Conservation (phyloP, 2,329 filamentous ascomycete species). For the Ascochyta clinopodiicola region DNA sequence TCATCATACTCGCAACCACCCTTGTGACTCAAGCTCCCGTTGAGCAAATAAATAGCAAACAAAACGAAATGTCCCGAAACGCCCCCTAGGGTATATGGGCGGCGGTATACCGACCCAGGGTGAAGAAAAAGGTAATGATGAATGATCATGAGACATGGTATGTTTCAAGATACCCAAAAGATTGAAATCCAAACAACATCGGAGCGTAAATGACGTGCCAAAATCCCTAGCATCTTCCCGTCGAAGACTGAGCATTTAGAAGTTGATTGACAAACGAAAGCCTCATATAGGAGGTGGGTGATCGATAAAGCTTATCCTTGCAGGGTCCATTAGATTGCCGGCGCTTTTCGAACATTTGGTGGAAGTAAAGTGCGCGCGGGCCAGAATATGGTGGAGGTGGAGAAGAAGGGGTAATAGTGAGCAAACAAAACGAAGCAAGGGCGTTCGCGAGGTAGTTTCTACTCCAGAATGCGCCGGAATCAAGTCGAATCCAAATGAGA, state of each 20-base stretch:
- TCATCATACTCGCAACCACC: conserved; percentile 7
- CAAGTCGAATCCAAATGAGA: conserved; percentile 18
- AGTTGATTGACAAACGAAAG: conserved; percentile 17
- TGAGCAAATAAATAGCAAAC: conserved; percentile 13
- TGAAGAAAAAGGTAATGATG: conserved; percentile 14
- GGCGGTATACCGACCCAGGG: conserved; percentile 14
- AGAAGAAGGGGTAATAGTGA: conserved; percentile 21
- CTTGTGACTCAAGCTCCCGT: conserved; percentile 12
- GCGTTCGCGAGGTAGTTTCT: conserved; percentile 24
- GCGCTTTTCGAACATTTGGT: conserved; percentile 26
- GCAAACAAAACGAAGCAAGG: conserved; percentile 29
- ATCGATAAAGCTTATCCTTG: conserved; percentile 24
- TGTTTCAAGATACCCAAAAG: conserved; percentile 20
- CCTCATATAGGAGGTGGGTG: conserved; percentile 8
- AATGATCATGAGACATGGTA: conserved; percentile 19
- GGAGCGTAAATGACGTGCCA: conserved; percentile 15
- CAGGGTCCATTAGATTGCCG: conserved; percentile 34
- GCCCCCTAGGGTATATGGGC: conserved; percentile 22
- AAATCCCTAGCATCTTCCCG: conserved; percentile 18
- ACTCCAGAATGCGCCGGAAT: conserved; percentile 32
- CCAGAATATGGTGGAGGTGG: conserved; percentile 22
- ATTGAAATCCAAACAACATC: conserved; percentile 9
- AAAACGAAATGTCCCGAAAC: conserved; percentile 14
- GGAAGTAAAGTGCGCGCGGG: conserved; percentile 23
- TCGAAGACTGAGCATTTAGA: conserved; percentile 17